These are phyloP conservation scores for Yamadazyma pseudoaaseri DNA, from an alignment of 1,139 yeast genomes.

Conservation along the genomic window DNA sequence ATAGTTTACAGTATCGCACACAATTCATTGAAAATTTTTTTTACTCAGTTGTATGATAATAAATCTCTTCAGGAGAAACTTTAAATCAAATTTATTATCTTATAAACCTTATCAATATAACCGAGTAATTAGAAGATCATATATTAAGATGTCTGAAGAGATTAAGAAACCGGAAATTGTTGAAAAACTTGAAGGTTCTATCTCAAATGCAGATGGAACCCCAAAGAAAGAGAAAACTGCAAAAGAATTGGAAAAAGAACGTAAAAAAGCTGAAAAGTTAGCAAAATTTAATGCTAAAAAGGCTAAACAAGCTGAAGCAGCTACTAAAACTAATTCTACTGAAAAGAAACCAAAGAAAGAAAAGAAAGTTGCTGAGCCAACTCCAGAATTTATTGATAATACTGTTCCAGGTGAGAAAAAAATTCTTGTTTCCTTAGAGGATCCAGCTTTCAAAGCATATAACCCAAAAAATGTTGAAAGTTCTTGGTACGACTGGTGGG, in stretches of 20 bases:
- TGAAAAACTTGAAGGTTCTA: not conserved
- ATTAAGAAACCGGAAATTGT: slow-evolving; percentile 4
- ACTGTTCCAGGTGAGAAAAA: slow-evolving; percentile 92
- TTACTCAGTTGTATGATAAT: slow-evolving; percentile 12
- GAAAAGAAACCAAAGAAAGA: slow-evolving; percentile 70
- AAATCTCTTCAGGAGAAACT: slow-evolving; percentile 10
- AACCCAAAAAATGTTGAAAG: slow-evolving; percentile 91
- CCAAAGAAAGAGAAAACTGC: slow-evolving; percentile 53
- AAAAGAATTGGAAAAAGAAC: slow-evolving; percentile 86
- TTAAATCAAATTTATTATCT: slow-evolving; percentile 10
- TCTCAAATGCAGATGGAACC: slow-evolving; percentile 10
- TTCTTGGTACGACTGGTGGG: slow-evolving; percentile 99
- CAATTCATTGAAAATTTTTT: slow-evolving; percentile 9
- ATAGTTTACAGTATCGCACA: not conserved
- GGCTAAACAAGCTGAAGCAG: slow-evolving; percentile 64
- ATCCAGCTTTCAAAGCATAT: slow-evolving; percentile 91
- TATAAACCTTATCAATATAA: slow-evolving; percentile 6
- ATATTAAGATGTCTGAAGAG: slow-evolving; percentile 14
- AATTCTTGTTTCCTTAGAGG: slow-evolving; percentile 77
- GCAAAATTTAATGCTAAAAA: slow-evolving; percentile 94
- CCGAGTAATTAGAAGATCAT: slow-evolving; percentile 4
- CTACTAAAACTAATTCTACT: slow-evolving; percentile 32
- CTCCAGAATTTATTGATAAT: slow-evolving; percentile 78
- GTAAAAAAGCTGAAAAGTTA: slow-evolving; percentile 93
- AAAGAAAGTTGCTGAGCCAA: slow-evolving; percentile 66